phyloP scores from a whole-genome alignment of 176 grass and related monocot genomes.

The Oropetium thomaeum region DNA sequence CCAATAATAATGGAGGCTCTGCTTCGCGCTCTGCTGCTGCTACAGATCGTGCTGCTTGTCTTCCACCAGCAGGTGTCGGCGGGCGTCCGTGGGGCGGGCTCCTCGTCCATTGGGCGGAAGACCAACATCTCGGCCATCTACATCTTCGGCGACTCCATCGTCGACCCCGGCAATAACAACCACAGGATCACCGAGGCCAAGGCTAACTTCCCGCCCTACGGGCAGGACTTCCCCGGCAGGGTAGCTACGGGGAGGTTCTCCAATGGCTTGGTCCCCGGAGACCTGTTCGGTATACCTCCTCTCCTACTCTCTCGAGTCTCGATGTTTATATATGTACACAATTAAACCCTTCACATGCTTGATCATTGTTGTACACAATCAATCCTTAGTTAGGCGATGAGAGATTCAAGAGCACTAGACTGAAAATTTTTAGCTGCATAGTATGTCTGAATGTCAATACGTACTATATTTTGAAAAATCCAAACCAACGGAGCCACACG shows the following conservation, averaged over 20 bases:
- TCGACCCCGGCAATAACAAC: constrained; percentile 58
- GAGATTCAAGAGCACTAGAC: not conserved
- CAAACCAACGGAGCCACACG: too few relatives aligned
- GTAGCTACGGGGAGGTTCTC: constrained; percentile 44
- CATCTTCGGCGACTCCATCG: constrained; percentile 49
- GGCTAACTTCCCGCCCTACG: constrained; percentile 54
- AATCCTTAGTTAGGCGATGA: not conserved
- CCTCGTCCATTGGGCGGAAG: not conserved
- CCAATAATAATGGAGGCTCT: constrained; percentile 8
- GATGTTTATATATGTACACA: not conserved
- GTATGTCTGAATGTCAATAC: too few relatives aligned
- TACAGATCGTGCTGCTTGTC: not conserved
- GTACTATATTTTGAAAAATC: too few relatives aligned
- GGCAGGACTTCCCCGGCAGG: constrained; percentile 47
- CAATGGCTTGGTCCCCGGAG: constrained; percentile 43
- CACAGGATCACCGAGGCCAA: constrained; percentile 27
- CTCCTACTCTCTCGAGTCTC: not conserved
- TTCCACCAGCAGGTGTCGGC: too few relatives aligned
- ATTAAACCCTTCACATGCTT: not conserved
- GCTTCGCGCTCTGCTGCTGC: not conserved
- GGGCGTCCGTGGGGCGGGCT: not conserved
- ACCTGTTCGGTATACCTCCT: constrained; percentile 27
- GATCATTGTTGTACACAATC: not conserved
- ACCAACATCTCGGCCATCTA: constrained; percentile 14
- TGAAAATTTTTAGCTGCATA: not conserved